Evolutionary conservation across 1,139 yeast species (phyloP).

Genomic region (Casaregolazyma lundiana): DNA sequence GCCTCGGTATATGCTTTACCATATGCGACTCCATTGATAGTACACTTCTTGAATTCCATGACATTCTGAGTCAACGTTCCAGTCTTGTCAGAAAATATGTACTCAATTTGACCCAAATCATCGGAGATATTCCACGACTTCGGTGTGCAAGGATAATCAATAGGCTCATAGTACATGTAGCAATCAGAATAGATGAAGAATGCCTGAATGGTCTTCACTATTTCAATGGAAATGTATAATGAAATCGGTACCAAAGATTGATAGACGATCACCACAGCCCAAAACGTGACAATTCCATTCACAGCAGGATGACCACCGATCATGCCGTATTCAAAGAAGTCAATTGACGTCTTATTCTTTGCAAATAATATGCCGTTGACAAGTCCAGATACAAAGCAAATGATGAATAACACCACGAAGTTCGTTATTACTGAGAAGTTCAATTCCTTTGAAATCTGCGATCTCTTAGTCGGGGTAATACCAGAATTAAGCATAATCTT

Average conservation of each 20-base stretch:
- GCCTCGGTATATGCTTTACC: conserved; percentile 98
- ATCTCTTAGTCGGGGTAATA: conserved; percentile 81
- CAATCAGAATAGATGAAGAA: conserved; percentile 86
- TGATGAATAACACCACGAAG: conserved; percentile 64
- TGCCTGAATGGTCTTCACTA: conserved; percentile 91
- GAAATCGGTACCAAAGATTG: conserved; percentile 95
- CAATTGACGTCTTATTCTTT: conserved; percentile 50
- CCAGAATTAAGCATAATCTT: conserved; percentile 94
- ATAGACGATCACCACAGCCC: conserved; percentile 83
- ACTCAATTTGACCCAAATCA: conserved; percentile 95
- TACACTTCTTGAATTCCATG: conserved; percentile 94
- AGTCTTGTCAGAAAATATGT: conserved; percentile 92
- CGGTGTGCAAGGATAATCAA: conserved; percentile 94
- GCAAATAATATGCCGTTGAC: conserved; percentile 71
- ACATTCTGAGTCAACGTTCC: conserved; percentile 96
- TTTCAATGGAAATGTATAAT: conserved; percentile 88
- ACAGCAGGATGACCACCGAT: conserved; percentile 62
- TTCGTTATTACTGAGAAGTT: conserved; percentile 78
- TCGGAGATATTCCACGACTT: conserved; percentile 97
- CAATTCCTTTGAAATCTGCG: conserved; percentile 77
- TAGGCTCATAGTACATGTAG: conserved; percentile 74
- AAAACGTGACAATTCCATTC: conserved; percentile 80
- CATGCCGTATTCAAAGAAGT: conserved; percentile 66
- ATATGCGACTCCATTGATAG: conserved; percentile 80
- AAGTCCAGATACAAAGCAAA: conserved; percentile 80